Evolutionary conservation across 164 flowering plant species (phyloP), one percentile per base, ranked within the genome.

Genomic region (Saururus chinensis): DNA sequence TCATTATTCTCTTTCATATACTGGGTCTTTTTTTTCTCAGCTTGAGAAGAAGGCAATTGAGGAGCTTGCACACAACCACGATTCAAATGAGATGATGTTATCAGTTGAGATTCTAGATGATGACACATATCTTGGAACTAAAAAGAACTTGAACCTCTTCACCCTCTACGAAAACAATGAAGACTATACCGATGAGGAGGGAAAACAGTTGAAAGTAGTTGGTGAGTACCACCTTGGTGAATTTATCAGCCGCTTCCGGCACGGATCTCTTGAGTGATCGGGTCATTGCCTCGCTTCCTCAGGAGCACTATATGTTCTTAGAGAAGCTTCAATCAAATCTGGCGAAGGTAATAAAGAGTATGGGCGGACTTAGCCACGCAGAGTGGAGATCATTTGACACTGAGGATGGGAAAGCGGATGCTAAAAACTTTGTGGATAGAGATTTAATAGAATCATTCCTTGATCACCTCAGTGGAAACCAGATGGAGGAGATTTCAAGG

Each of bases 221-320:
- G 97, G 97, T 0, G 95, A 90, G 64, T 91, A 85, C 75, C 96
- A 91, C 74, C 86, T 95, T 12, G 97, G 99, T 8, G 99, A 95
- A 68, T 95, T 89, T 65, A 78, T 91, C 12, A 95, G 91, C 62
- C 71, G 88, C 37, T 91, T 95, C 64, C 77, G 82, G 13, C 99
- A 95, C 62, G 99, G 99, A n/a, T 91, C 97, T 35, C 93, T 95
- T n/a, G 96, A 22, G 92, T 83, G 7, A 90, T 93, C 53, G 97
- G 16, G 92, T 90, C 25, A 79, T 88, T 65, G 96, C 96, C 5
- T 88, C 97, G 1, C 91, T 93, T 49, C 87, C 96, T 1, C 84
- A 84, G 13, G 92, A 88, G 0, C 97, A 90, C 23, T 93, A 82
- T 64, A 26, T 77, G 7, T 87, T 93, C 67, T 48, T 93, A 40